These are phyloP conservation scores for Kluyveromyces starmeri DNA, from an alignment of 805 yeast genomes.

Conservation along the genomic window DNA sequence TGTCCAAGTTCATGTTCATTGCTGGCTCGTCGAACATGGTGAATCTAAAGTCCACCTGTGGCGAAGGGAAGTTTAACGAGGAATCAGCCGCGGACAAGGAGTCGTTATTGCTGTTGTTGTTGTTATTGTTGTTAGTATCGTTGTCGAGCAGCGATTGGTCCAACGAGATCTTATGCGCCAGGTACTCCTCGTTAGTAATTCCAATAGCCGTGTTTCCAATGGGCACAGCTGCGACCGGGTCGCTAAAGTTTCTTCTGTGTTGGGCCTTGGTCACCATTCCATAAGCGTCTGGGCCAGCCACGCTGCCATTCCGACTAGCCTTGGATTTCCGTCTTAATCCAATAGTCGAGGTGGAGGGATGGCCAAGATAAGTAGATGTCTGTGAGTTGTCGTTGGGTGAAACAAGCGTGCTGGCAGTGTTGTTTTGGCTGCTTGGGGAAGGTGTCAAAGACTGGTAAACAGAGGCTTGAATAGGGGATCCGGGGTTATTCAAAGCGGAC, in stretches of 20 bases:
- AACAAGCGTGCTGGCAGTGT: background rate
- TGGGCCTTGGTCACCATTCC: conserved; percentile 4
- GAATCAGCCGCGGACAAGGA: background rate
- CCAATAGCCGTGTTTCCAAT: background rate
- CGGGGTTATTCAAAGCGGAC: conserved; percentile 10
- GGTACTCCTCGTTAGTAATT: background rate
- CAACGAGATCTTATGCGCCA: background rate
- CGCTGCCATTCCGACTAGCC: conserved; percentile 4
- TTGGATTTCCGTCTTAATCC: conserved; percentile 2
- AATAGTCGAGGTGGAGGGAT: conserved; percentile 1
- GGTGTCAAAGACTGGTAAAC: background rate
- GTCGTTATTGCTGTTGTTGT: background rate
- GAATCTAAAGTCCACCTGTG: conserved; percentile 11
- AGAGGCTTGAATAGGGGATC: background rate
- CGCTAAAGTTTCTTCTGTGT: conserved; percentile 3
- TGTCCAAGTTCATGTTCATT: conserved; percentile 5
- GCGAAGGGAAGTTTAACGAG: conserved; percentile 8
- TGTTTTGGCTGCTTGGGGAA: background rate
- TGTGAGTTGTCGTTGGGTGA: background rate
- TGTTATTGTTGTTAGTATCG: background rate
- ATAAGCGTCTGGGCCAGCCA: background rate
- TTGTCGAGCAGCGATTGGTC: background rate
- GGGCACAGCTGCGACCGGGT: background rate
- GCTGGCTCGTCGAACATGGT: conserved; percentile 9
- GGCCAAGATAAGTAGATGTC: background rate